Evolutionary conservation across 495 filamentous ascomycete genomes (phyloP).

Genomic region (Parachaetomium inaequale): DNA sequence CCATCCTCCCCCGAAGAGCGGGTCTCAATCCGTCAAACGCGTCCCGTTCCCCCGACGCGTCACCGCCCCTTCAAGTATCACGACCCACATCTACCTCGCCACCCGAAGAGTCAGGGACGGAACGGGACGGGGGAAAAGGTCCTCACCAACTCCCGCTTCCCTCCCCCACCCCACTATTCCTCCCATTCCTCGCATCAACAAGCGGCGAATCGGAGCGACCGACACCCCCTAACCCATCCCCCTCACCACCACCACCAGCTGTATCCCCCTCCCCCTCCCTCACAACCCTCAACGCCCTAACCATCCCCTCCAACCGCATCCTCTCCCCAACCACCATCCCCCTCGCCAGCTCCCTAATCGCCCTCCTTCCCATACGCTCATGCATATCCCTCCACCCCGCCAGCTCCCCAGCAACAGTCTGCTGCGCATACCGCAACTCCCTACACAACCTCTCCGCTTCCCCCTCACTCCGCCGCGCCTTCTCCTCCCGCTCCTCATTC

Average conservation of each 20-base stretch:
- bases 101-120: neutral
- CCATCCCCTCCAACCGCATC: conserved; percentile 75
- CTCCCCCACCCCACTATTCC: neutral
- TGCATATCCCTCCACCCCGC: conserved; percentile 91
- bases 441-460: conserved; percentile 65
- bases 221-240: neutral
- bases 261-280: conserved; percentile 27
- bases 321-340: conserved; percentile 74
- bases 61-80: too few species aligned
- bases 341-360: conserved; percentile 70
- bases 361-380: conserved; percentile 67
- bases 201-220: too few species aligned
- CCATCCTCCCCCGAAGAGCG: too few species aligned
- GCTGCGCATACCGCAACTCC: conserved; percentile 87
- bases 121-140: neutral
- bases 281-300: conserved; percentile 63
- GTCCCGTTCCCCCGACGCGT: too few species aligned
- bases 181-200: neutral
- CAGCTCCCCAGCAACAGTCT: conserved; percentile 84
- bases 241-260: neutral
- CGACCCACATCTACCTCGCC: too few species aligned
- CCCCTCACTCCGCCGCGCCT: conserved; percentile 58
- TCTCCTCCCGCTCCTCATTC: conserved; percentile 73
- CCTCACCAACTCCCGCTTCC: conserved; percentile 1
- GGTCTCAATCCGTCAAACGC: too few species aligned